Percentiles rank a stretch among this genome's conserved stretches.
phyloP scores from a whole-genome alignment of 2,329 filamentous ascomycete genomes.

The Penicillium sp. region DNA sequence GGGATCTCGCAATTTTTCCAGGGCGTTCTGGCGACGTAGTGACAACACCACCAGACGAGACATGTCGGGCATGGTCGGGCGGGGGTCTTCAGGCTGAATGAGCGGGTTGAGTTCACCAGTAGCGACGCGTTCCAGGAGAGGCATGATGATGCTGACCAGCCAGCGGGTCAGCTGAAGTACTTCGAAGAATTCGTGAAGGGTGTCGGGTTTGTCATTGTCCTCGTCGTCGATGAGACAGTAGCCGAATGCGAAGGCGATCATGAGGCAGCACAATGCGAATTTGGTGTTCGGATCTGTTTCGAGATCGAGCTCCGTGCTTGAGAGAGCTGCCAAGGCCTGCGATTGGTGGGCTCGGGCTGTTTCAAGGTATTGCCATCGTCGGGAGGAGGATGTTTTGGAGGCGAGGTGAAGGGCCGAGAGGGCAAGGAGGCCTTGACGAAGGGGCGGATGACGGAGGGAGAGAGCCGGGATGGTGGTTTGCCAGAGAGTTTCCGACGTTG shows the following conservation, averaged over 20 bases:
- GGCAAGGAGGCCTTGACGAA: slow-evolving; percentile 40
- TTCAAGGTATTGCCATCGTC: slow-evolving; percentile 25
- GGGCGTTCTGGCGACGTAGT: slow-evolving; percentile 28
- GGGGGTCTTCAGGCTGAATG: slow-evolving; percentile 21
- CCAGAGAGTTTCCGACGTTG: slow-evolving; percentile 31
- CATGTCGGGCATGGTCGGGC: slow-evolving; percentile 39
- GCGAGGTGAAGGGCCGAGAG: slow-evolving; percentile 38
- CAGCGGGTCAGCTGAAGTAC: slow-evolving; percentile 34
- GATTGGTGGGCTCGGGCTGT: slow-evolving; percentile 33
- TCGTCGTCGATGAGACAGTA: slow-evolving; percentile 24
- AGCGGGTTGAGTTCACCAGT: slow-evolving; percentile 31
- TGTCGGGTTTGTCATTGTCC: slow-evolving; percentile 9
- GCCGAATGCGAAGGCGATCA: slow-evolving; percentile 39
- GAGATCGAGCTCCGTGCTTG: slow-evolving; percentile 13
- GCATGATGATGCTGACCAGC: slow-evolving; percentile 29
- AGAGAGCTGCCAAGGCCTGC: slow-evolving; percentile 27
- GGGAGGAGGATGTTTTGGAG: slow-evolving; percentile 13
- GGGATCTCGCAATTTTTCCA: slow-evolving; percentile 21
- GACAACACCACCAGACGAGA: slow-evolving; percentile 32
- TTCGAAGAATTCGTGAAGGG: slow-evolving; percentile 34
- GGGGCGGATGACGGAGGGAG: slow-evolving; percentile 30
- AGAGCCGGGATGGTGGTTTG: slow-evolving; percentile 34
- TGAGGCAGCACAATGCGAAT: slow-evolving; percentile 37
- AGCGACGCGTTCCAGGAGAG: slow-evolving; percentile 25
- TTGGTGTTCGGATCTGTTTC: slow-evolving; percentile 36